Conservation (phyloP, 108 stramenopile genomes). For the Schizochytrium sp. region DNA sequence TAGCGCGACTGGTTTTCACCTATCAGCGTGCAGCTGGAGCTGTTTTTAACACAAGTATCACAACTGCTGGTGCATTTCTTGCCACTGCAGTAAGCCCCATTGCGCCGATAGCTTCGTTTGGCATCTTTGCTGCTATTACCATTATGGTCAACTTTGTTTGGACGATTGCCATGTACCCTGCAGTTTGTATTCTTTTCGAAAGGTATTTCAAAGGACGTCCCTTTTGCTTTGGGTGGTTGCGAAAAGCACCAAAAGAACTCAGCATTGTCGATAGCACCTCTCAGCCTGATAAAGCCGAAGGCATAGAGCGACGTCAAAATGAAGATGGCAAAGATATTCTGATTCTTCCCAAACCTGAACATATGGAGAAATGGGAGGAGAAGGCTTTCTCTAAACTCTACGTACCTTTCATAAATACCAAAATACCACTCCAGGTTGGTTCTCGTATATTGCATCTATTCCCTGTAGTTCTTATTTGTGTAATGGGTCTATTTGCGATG, state of each 20-base stretch:
- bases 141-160: conserved; percentile 65
- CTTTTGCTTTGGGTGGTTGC: neutral
- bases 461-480: neutral
- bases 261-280: neutral
- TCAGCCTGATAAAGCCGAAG: neutral
- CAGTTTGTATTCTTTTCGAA: conserved; percentile 57
- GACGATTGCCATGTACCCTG: conserved; percentile 62
- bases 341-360: neutral
- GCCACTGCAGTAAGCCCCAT: conserved; percentile 63
- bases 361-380: conserved; percentile 32
- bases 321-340: neutral
- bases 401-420: conserved; percentile 50
- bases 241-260: neutral
- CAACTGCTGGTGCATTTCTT: conserved; percentile 64
- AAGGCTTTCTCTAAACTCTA: conserved; percentile 62
- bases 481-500: conserved; percentile 43
- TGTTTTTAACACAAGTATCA: conserved; percentile 24
- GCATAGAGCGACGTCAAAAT: neutral
- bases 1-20: conserved; percentile 21
- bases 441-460: neutral
- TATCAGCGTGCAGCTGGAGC: neutral
- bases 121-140: conserved; percentile 66
- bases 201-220: neutral
- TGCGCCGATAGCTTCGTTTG: conserved; percentile 66
- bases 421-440: neutral